phyloP scores from a whole-genome alignment of 1,284 basidiomycete species.

The Ganoderma sinense region DNA sequence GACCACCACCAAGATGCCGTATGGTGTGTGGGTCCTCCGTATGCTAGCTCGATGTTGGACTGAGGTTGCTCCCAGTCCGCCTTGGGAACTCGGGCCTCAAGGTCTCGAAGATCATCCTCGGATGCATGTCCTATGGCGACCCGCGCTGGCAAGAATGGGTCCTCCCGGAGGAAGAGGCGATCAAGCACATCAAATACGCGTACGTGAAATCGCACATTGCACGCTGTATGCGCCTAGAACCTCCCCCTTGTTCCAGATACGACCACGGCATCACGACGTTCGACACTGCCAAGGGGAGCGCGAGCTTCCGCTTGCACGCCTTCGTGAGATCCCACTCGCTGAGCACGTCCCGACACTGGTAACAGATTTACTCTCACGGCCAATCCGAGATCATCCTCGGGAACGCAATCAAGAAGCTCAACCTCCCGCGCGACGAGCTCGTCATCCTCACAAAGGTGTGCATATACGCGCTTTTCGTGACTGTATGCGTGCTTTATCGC shows the following conservation, averaged over 20 bases:
- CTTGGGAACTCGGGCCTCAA: conserved; percentile 56
- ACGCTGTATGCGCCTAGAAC: neutral
- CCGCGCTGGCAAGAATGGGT: conserved; percentile 48
- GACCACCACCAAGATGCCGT: conserved; percentile 4
- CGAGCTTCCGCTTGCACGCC: neutral
- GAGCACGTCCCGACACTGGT: neutral
- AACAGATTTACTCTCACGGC: conserved; percentile 56
- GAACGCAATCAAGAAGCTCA: conserved; percentile 77
- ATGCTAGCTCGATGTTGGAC: neutral
- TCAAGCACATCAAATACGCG: conserved; percentile 48
- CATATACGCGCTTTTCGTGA: neutral
- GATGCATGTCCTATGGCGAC: conserved; percentile 52
- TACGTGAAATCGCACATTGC: conserved; percentile 21
- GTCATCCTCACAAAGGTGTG: conserved; percentile 80
- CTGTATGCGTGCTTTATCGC: neutral
- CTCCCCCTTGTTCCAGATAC: conserved; percentile 17
- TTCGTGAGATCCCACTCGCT: neutral
- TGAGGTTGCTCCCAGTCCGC: conserved; percentile 39
- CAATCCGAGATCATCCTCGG: conserved; percentile 78
- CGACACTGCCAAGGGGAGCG: conserved; percentile 53
- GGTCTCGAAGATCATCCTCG: conserved; percentile 51
- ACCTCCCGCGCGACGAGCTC: conserved; percentile 77
- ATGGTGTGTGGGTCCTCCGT: neutral
- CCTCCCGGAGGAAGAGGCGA: conserved; percentile 48
- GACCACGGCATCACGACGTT: conserved; percentile 58